These are phyloP conservation scores for Phialemonium atrogriseum DNA, from an alignment of 2,329 filamentous ascomycete species.

Conservation along the genomic window DNA sequence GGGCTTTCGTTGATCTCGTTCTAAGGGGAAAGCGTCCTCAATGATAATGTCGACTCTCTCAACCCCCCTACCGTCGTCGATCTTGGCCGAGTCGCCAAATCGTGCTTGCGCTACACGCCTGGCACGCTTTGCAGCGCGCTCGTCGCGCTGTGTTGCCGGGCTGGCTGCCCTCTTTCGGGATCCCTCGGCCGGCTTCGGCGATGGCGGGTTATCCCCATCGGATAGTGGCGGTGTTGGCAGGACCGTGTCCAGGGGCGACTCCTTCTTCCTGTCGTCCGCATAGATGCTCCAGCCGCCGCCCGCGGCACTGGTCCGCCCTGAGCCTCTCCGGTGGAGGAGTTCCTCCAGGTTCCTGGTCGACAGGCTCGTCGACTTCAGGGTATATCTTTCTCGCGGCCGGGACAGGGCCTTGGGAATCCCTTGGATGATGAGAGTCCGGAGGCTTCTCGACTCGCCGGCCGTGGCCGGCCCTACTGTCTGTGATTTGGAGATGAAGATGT, in stretches of 20 bases:
- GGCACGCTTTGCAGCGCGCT: conserved; percentile 44
- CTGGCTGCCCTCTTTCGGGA: conserved; percentile 13
- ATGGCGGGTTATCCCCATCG: conserved; percentile 19
- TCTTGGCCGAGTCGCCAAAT: conserved; percentile 55
- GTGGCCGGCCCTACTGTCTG: conserved; percentile 26
- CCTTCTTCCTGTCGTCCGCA: conserved; percentile 48
- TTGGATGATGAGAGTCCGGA: conserved; percentile 65
- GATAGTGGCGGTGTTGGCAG: conserved; percentile 40
- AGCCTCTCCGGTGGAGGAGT: conserved; percentile 60
- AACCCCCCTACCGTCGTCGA: conserved; percentile 51
- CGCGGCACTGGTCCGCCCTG: conserved; percentile 61
- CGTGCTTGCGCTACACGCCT: conserved; percentile 56
- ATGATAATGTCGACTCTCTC: conserved; percentile 53
- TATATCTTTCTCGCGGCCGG: conserved; percentile 62
- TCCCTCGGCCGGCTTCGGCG: not conserved
- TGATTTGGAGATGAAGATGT: conserved; percentile 57
- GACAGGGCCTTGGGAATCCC: conserved; percentile 79
- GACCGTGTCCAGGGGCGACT: conserved; percentile 46
- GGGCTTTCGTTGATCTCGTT: conserved; percentile 7
- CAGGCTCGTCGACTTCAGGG: conserved; percentile 59
- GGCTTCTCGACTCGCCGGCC: conserved; percentile 48
- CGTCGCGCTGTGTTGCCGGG: conserved; percentile 19
- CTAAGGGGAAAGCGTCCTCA: conserved; percentile 46
- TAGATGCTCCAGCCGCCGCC: conserved; percentile 77
- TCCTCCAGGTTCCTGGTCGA: conserved; percentile 63